Evolutionary conservation across 2,329 filamentous ascomycete genomes (phyloP).

Genomic region (Coccinonectria pachysandricola): DNA sequence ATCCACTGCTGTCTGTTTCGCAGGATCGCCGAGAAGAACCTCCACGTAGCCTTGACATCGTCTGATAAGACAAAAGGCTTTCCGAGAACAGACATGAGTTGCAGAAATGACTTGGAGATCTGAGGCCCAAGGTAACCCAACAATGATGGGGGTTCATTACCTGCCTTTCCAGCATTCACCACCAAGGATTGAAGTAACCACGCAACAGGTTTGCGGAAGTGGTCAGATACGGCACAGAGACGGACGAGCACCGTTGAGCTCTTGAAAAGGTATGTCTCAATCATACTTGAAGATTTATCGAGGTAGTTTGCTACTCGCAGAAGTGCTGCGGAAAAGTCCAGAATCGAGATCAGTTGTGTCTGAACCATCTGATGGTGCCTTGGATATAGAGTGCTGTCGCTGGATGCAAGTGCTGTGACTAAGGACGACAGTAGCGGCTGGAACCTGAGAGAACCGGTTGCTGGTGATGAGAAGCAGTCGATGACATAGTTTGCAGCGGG

Average conservation of each 20-base stretch:
- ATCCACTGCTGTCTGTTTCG: conserved; percentile 93
- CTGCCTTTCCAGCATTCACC: conserved; percentile 52
- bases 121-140: conserved; percentile 78
- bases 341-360: conserved; percentile 51
- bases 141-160: conserved; percentile 82
- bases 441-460: conserved; percentile 60
- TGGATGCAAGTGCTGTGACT: conserved; percentile 34
- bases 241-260: conserved; percentile 66
- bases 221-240: conserved; percentile 59
- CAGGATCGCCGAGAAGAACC: conserved; percentile 74
- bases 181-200: conserved; percentile 65
- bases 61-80: conserved; percentile 57
- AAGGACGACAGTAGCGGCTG: conserved; percentile 67
- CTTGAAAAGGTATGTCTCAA: conserved; percentile 75
- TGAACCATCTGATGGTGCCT: conserved; percentile 44
- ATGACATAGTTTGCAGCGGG: conserved; percentile 67
- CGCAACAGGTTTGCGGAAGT: conserved; percentile 56
- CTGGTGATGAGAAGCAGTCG: conserved; percentile 63
- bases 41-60: conserved; percentile 66
- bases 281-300: conserved; percentile 49
- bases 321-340: conserved; percentile 58
- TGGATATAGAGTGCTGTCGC: conserved; percentile 52
- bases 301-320: conserved; percentile 60
- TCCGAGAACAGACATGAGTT: conserved; percentile 66
- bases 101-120: conserved; percentile 74